phyloP scores from a whole-genome alignment of 306 rosid species.

The Adenanthera pavonina region DNA sequence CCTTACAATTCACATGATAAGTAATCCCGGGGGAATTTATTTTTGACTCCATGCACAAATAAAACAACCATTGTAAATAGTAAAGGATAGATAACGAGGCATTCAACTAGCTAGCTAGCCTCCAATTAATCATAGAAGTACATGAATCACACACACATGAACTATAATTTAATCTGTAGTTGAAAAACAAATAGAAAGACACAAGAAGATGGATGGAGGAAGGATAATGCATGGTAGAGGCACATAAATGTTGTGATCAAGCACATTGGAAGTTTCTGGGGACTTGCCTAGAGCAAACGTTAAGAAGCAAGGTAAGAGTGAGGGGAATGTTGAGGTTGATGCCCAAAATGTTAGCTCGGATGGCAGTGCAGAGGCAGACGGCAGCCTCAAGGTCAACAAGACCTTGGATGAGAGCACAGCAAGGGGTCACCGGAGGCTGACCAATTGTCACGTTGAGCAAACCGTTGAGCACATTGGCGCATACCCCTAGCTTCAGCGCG shows the following conservation, averaged over 20 bases:
- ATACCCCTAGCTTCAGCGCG: slow-evolving; percentile 53
- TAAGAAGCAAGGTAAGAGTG: slow-evolving; percentile 59
- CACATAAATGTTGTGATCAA: not conserved
- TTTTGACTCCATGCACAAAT: not conserved
- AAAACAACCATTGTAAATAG: not conserved
- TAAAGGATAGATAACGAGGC: not conserved
- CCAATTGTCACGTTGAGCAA: slow-evolving; percentile 46
- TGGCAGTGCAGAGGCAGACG: slow-evolving; percentile 70
- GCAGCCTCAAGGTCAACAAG: slow-evolving; percentile 67
- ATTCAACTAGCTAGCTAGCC: not conserved
- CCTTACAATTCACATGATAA: slow-evolving; percentile 1
- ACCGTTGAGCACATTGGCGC: slow-evolving; percentile 51
- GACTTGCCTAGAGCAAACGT: slow-evolving; percentile 50
- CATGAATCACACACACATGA: slow-evolving; percentile 2
- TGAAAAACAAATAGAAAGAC: not conserved
- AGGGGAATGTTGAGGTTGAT: slow-evolving; percentile 56
- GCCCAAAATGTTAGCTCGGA: slow-evolving; percentile 58
- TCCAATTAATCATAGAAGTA: not conserved
- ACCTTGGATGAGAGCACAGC: slow-evolving; percentile 69
- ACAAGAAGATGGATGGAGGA: not conserved
- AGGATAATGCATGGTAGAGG: not conserved
- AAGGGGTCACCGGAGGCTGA: slow-evolving; percentile 51
- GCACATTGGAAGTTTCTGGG: slow-evolving; percentile 57
- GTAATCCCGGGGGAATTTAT: slow-evolving; percentile 12
- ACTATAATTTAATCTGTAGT: not conserved